Evolutionary conservation across 352 stramenopile species (phyloP), one percentile per base, ranked within the genome.

Genomic region (Phytophthora kernoviae): DNA sequence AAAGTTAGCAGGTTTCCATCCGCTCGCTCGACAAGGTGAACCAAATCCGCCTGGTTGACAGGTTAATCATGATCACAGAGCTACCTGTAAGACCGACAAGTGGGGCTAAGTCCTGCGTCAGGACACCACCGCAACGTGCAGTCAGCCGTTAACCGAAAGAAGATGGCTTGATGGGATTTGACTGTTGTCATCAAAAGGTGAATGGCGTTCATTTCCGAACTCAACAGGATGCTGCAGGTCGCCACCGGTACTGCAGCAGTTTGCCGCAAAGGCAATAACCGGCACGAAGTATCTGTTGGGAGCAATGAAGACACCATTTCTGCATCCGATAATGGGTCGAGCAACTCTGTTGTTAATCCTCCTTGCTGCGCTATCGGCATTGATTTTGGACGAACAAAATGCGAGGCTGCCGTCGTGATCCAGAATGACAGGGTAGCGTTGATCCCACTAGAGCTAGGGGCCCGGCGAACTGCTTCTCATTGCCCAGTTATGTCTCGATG

Each of bases 381-480:
- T 42, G 65, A 73, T 39, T 73, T 73, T 37, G 61, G 65, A 14
- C 54, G 59, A 21, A 63, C 54, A 21, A 70, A 70, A 34, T 73
- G 55, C 41, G 59, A 69, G 21, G 65, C 60, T 12, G 54, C 65
- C 7, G 50, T 73, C 32, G 54, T 65, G 10, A 34, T 11, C 34
- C 52, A 65, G 17, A 45, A 63, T 17, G 58, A 47, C 7, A 61
- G 8, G 41, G 47, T 39, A 10, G 17, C 27, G n/a, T 21, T 72
- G 37, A 68, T 72, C 40, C 64, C 64, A 0, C 12, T 72, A 5
- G 64, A 72, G 37, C 24, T 47, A 3, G 39, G 9, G 46, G 40
- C 7, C n/a, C 46, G 15, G 41, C 4, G 10, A 48, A 54, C 20
- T 68, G 58, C 24, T 65, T 65, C 37, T 68, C 58, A 2, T 30